A percentile compares a stretch with the other conserved stretches of the same genome.
These are phyloP conservation scores for Hortiboletus campestris DNA, from an alignment of 768 basidiomycete species.

Conservation along the genomic window DNA sequence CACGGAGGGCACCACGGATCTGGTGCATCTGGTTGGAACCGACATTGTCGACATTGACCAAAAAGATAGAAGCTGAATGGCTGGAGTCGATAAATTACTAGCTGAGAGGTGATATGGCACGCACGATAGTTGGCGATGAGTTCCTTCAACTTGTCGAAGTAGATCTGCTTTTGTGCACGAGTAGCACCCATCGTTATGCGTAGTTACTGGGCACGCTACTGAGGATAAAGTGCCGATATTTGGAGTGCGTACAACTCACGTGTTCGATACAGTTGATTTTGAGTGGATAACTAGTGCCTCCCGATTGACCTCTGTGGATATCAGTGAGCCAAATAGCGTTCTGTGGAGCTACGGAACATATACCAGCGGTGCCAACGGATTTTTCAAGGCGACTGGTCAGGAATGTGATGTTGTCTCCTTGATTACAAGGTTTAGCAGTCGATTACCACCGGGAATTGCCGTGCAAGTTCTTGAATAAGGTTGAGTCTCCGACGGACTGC, in stretches of 20 bases:
- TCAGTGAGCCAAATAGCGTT: slow-evolving; percentile 3
- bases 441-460: slow-evolving; percentile 16
- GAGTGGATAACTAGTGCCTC: slow-evolving; percentile 61
- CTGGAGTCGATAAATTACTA: neutral
- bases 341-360: slow-evolving; percentile 15
- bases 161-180: slow-evolving; percentile 85
- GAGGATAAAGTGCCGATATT: neutral
- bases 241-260: slow-evolving; percentile 22
- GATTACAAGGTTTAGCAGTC: slow-evolving; percentile 27
- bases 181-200: slow-evolving; percentile 79
- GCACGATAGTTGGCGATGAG: slow-evolving; percentile 86
- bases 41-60: slow-evolving; percentile 99
- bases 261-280: slow-evolving; percentile 22
- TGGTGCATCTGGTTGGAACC: slow-evolving; percentile 99
- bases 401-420: slow-evolving; percentile 10
- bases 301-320: slow-evolving; percentile 81
- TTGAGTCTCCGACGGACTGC: slow-evolving; percentile 25
- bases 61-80: slow-evolving; percentile 87
- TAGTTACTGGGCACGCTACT: slow-evolving; percentile 12
- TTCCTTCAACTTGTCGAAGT: slow-evolving; percentile 93
- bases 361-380: slow-evolving; percentile 89
- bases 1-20: slow-evolving; percentile 92
- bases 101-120: slow-evolving; percentile 33
- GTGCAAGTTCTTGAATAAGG: slow-evolving; percentile 31
- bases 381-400: slow-evolving; percentile 77